A percentile compares a stretch with the other conserved stretches of the same genome.
Conservation (phyloP, 768 basidiomycete species). For the Mrakia frigida region DNA sequence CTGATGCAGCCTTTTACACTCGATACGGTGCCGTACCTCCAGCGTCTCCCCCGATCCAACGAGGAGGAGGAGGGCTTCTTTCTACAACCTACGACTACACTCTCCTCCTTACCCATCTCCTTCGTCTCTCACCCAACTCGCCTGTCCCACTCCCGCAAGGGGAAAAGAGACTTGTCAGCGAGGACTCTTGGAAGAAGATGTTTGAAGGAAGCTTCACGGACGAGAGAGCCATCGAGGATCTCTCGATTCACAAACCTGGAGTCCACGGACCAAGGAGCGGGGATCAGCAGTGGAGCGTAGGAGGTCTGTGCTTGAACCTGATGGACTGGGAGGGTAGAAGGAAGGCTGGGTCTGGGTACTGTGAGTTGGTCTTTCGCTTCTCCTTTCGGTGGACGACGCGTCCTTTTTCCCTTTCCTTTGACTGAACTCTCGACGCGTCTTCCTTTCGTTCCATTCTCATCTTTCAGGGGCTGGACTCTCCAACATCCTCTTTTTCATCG, state of each 20-base stretch:
- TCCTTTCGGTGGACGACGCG: neutral
- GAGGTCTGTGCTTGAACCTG: neutral
- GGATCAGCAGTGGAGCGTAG: neutral
- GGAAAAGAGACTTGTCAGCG: neutral
- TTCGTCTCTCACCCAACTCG: neutral
- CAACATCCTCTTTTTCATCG: conserved; percentile 13
- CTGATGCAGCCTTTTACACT: neutral
- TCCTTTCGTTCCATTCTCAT: neutral
- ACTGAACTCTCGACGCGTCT: too few species aligned
- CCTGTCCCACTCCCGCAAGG: neutral
- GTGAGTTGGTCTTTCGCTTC: neutral
- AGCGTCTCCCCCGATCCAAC: neutral
- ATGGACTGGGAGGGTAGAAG: conserved; percentile 9
- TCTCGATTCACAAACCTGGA: neutral
- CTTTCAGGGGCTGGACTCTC: conserved; percentile 5
- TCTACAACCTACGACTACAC: neutral
- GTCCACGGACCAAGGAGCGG: neutral
- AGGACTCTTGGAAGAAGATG: neutral
- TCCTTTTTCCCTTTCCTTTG: neutral
- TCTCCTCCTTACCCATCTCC: neutral
- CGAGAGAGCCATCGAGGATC: neutral
- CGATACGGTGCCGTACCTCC: neutral
- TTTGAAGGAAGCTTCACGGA: neutral
- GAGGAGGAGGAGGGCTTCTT: conserved; percentile 7
- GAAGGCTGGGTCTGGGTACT: conserved; percentile 9